A percentile compares a stretch with the other conserved stretches of the same genome.
These are phyloP conservation scores for Calonectria ilicicola DNA, from an alignment of 2,329 filamentous ascomycete species.

Conservation along the genomic window DNA sequence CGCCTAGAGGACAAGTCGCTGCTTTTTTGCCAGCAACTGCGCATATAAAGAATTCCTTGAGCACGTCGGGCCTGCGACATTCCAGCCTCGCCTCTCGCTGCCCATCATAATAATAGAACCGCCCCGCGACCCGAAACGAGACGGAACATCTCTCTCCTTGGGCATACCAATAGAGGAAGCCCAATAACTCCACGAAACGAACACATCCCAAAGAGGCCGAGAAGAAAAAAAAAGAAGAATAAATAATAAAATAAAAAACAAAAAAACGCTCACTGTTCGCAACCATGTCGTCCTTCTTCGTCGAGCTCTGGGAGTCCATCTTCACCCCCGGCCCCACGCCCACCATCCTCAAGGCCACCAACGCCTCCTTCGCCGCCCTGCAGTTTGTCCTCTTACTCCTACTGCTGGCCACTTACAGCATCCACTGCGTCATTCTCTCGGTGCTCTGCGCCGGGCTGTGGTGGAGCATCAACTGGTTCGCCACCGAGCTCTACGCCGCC, in stretches of 20 bases:
- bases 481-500: conserved; percentile 68
- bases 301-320: conserved; percentile 89
- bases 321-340: conserved; percentile 94
- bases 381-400: conserved; percentile 83
- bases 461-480: conserved; percentile 98
- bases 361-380: conserved; percentile 86
- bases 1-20: neutral
- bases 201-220: conserved; percentile 7
- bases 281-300: conserved; percentile 72
- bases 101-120: neutral
- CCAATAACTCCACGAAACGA: neutral
- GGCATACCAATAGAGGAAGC: neutral
- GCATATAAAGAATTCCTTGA: neutral
- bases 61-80: neutral
- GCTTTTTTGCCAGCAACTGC: neutral
- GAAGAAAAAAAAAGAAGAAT: neutral
- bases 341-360: conserved; percentile 89
- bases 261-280: neutral
- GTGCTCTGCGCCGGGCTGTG: conserved; percentile 84
- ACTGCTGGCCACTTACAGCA: conserved; percentile 83
- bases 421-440: conserved; percentile 90
- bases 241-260: neutral
- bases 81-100: neutral
- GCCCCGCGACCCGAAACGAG: neutral
- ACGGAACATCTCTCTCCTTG: neutral